A percentile compares a stretch with the other conserved stretches of the same genome.
Conservation (phyloP, 2,329 filamentous ascomycete genomes). For the Pyricularia sp. region DNA sequence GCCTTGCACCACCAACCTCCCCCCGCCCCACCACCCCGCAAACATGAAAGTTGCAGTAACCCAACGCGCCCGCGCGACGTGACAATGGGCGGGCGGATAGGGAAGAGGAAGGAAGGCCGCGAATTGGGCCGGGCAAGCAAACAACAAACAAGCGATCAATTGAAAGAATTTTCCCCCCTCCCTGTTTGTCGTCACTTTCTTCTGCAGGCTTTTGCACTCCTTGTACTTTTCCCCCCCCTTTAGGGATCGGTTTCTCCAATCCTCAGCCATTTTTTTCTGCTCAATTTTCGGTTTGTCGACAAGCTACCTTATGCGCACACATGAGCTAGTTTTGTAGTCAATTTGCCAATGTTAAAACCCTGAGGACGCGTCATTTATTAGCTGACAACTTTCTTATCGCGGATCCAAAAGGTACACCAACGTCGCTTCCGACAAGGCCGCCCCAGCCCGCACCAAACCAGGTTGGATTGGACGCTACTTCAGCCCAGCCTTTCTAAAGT, state of each 20-base stretch:
- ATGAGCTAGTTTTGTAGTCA: neutral
- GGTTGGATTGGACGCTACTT: neutral
- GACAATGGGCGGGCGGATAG: neutral
- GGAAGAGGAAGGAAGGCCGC: neutral
- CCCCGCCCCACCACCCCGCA: neutral
- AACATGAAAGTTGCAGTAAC: neutral
- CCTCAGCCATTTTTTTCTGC: neutral
- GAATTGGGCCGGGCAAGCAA: neutral
- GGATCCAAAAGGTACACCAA: neutral
- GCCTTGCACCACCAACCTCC: neutral
- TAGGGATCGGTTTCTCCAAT: too few species aligned
- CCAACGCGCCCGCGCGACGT: neutral
- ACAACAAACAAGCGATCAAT: neutral
- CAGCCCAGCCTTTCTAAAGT: neutral
- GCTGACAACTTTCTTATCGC: neutral
- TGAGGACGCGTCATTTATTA: neutral
- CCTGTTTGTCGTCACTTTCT: neutral
- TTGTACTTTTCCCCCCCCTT: neutral
- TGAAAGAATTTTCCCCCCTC: neutral
- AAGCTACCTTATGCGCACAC: neutral
- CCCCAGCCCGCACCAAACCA: neutral
- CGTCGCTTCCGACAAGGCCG: neutral
- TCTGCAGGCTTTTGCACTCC: neutral
- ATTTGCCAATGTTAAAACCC: neutral
- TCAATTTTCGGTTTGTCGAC: neutral